A percentile compares a stretch with the other conserved stretches of the same genome.
Conservation (phyloP, 345 rosid genomes). For the Barbarea vulgaris region DNA sequence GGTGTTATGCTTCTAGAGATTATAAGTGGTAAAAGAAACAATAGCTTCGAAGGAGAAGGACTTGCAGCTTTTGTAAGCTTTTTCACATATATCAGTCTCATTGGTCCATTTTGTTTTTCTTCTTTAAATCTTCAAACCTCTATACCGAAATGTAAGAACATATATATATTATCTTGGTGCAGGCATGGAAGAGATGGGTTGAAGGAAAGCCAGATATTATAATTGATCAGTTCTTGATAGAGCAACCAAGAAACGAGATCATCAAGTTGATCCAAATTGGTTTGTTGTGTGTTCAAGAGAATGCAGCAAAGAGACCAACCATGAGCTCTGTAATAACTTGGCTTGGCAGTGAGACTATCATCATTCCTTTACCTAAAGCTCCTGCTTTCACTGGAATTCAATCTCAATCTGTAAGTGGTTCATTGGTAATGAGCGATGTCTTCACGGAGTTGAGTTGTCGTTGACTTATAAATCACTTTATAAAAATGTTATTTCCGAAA, state of each 20-base stretch:
- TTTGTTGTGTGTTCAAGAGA: slow-evolving; percentile 54
- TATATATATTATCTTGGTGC: neutral
- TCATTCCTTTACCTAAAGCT: slow-evolving; percentile 42
- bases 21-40: slow-evolving; percentile 28
- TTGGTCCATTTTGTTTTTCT: slow-evolving; percentile 14
- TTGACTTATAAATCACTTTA: neutral
- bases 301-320: slow-evolving; percentile 46
- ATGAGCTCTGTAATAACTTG: slow-evolving; percentile 45
- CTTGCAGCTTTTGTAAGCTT: slow-evolving; percentile 36
- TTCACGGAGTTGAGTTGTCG: slow-evolving; percentile 45
- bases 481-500: neutral
- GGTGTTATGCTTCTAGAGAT: slow-evolving; percentile 46
- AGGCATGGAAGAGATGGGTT: slow-evolving; percentile 61
- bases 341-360: slow-evolving; percentile 46
- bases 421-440: slow-evolving; percentile 41
- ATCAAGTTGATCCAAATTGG: slow-evolving; percentile 43
- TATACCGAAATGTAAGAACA: neutral
- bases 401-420: neutral
- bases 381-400: slow-evolving; percentile 39
- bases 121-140: neutral
- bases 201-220: slow-evolving; percentile 44
- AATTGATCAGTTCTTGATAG: slow-evolving; percentile 40
- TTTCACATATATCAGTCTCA: neutral
- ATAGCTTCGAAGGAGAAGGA: slow-evolving; percentile 25
- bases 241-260: slow-evolving; percentile 2